phyloP scores from a whole-genome alignment of 768 basidiomycete species.

The Trametes villosa region DNA sequence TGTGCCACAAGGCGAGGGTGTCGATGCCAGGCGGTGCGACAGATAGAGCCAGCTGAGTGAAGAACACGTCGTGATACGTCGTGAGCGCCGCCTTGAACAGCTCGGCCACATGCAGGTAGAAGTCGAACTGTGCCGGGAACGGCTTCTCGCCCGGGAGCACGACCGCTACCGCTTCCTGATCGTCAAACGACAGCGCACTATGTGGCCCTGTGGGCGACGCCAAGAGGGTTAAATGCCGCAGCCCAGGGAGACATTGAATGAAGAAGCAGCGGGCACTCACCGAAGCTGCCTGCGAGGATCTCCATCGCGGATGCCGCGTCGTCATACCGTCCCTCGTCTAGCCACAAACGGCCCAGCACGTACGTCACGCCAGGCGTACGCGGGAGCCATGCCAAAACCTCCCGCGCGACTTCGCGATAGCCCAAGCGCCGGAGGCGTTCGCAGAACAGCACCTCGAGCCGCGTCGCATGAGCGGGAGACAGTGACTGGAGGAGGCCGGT shows the following conservation, averaged over 20 bases:
- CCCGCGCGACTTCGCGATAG: slow-evolving; percentile 61
- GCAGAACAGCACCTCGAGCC: slow-evolving; percentile 73
- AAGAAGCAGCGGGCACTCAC: slow-evolving; percentile 46
- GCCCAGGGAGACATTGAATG: background rate
- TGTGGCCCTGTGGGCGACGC: slow-evolving; percentile 45
- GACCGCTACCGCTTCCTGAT: slow-evolving; percentile 60
- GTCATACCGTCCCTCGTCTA: slow-evolving; percentile 68
- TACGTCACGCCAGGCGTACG: slow-evolving; percentile 77
- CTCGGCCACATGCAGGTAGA: slow-evolving; percentile 77
- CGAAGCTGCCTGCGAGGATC: slow-evolving; percentile 74
- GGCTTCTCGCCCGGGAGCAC: slow-evolving; percentile 63
- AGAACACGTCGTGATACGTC: slow-evolving; percentile 67
- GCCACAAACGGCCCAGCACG: slow-evolving; percentile 67
- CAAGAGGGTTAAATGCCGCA: slow-evolving; percentile 10
- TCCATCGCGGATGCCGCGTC: slow-evolving; percentile 77
- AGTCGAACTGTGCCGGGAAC: slow-evolving; percentile 66
- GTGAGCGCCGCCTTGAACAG: slow-evolving; percentile 67
- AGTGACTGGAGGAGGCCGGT: slow-evolving; percentile 70
- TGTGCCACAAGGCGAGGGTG: slow-evolving; percentile 77
- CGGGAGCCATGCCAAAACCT: slow-evolving; percentile 78
- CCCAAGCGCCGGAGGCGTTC: slow-evolving; percentile 68
- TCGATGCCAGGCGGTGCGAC: slow-evolving; percentile 56
- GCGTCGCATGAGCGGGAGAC: slow-evolving; percentile 68
- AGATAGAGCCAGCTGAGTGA: slow-evolving; percentile 82
- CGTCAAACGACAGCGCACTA: slow-evolving; percentile 58